Base-by-base conservation (phyloP, 306 rosid genomes). In the Trifolium fragiferum region DNA sequence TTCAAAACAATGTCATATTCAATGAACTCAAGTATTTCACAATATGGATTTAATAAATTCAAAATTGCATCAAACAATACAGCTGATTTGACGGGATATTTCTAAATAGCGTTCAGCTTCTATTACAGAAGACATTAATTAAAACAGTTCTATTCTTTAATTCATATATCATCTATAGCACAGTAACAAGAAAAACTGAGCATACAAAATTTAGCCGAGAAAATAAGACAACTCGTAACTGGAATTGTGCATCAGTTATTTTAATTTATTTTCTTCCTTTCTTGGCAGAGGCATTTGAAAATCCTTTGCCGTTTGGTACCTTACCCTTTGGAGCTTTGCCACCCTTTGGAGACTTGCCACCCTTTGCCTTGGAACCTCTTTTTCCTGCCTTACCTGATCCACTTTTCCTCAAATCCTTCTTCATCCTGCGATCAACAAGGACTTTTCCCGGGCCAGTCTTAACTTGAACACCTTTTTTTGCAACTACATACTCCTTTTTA, bases 391-490 rank as follows among this genome's bases (percentile, higher is more conserved):
- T 90, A 51, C 80, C 76, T 57, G 32, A 55, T 44, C 93, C 90
- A 3, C 51, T 82, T 61, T 76, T 78, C 76, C 98, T 86, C 5
- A 82, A 78, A 76, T 90, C 97, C 83, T 87, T 93, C 87, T 93
- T 93, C 98, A 93, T 93, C 49, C 98, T 80, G 9, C 86, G 78
- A 83, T 93, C 97, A 59, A 93, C 97, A 4, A 89, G 86, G 41
- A 84, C 86, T 76, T 93, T 93, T 32, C 97, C 98, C 83, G 81
- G 83, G 41, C 93, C 96, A 70, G 83, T 14, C 84, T 8, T 85
- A 32, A 94, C 97, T 72, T 94, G 97, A 12, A 94, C 97, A 37
- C 99, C 99, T 81, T 94, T 94, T 90, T 94, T 94, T 21, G 99
- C 99, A 66, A 94, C 99, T 60, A 92, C 99, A 68, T 80, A 84